Percentiles rank a stretch among this genome's conserved stretches.
These are phyloP conservation scores for Ceraceosorus guamensis DNA, from an alignment of 1,284 basidiomycete genomes.

Conservation along the genomic window DNA sequence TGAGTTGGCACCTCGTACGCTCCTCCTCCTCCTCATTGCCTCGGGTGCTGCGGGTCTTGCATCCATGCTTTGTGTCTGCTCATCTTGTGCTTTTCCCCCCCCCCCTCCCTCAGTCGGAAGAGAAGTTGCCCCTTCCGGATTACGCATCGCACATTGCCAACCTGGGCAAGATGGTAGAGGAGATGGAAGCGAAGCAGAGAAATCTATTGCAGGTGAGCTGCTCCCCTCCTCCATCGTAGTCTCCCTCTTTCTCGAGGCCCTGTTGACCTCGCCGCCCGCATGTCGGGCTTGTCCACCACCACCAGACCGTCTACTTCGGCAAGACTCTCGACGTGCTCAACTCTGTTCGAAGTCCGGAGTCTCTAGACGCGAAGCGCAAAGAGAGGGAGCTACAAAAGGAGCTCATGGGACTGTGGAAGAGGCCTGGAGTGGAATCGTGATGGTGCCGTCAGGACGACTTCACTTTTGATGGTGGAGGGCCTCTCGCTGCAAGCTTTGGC, in stretches of 20 bases:
- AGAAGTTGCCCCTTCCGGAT: not conserved
- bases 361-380: constrained; percentile 71
- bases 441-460: no score
- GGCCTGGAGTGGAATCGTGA: no score
- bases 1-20: no score
- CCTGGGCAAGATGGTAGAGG: constrained; percentile 88
- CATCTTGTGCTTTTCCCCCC: no score
- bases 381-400: constrained; percentile 86
- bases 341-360: constrained; percentile 77
- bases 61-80: no score
- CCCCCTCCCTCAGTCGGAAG: not conserved
- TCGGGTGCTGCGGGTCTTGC: no score
- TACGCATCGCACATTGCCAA: constrained; percentile 75
- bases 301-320: constrained; percentile 96
- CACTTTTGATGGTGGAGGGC: no score
- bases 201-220: constrained; percentile 60
- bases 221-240: not conserved
- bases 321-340: constrained; percentile 93
- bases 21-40: no score
- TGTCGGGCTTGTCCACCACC: no score
- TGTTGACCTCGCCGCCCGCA: constrained; percentile 35
- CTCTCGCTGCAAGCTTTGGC: no score
- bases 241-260: not conserved
- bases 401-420: constrained; percentile 61
- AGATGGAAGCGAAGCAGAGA: constrained; percentile 98